A percentile compares a stretch with the other conserved stretches of the same genome.
phyloP scores from a whole-genome alignment of 2,329 filamentous ascomycete species.

The Tolypocladium tundrense region DNA sequence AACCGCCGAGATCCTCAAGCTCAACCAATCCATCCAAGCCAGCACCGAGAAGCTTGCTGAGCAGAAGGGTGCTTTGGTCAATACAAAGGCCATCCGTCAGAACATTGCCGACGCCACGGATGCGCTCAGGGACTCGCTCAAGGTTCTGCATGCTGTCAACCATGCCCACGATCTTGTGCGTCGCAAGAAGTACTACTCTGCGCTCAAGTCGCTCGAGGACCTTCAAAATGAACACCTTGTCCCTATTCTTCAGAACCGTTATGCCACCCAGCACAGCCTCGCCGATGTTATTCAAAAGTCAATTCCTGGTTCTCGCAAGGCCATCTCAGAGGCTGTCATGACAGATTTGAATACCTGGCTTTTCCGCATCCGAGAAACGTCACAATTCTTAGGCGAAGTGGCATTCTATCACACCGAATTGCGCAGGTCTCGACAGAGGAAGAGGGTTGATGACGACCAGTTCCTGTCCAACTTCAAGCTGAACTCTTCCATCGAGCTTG shows the following conservation, averaged over 20 bases:
- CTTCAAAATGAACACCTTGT: slow-evolving; percentile 88
- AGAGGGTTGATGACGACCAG: slow-evolving; percentile 64
- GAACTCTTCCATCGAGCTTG: slow-evolving; percentile 91
- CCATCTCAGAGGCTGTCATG: slow-evolving; percentile 96
- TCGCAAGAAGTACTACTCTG: slow-evolving; percentile 92
- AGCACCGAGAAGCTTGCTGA: slow-evolving; percentile 90
- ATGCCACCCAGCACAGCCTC: slow-evolving; percentile 88
- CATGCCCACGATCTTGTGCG: slow-evolving; percentile 84
- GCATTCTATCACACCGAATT: slow-evolving; percentile 94
- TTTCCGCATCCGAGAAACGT: slow-evolving; percentile 88
- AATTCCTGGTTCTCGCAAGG: slow-evolving; percentile 82
- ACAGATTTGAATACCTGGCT: slow-evolving; percentile 94
- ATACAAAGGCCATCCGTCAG: slow-evolving; percentile 82
- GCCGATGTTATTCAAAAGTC: slow-evolving; percentile 94
- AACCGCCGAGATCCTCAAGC: slow-evolving; percentile 80
- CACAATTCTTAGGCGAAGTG: slow-evolving; percentile 90
- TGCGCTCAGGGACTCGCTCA: slow-evolving; percentile 81
- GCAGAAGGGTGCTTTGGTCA: slow-evolving; percentile 89
- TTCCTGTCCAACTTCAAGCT: slow-evolving; percentile 78
- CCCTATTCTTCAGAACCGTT: slow-evolving; percentile 63
- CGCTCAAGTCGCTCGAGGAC: slow-evolving; percentile 86
- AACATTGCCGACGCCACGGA: slow-evolving; percentile 91
- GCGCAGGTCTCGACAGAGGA: slow-evolving; percentile 70
- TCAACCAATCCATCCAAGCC: slow-evolving; percentile 90
- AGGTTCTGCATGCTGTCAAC: slow-evolving; percentile 86